Evolutionary conservation across 768 basidiomycete species (phyloP), one percentile per base, ranked within the genome.

Genomic region (Cystofilobasidium macerans): DNA sequence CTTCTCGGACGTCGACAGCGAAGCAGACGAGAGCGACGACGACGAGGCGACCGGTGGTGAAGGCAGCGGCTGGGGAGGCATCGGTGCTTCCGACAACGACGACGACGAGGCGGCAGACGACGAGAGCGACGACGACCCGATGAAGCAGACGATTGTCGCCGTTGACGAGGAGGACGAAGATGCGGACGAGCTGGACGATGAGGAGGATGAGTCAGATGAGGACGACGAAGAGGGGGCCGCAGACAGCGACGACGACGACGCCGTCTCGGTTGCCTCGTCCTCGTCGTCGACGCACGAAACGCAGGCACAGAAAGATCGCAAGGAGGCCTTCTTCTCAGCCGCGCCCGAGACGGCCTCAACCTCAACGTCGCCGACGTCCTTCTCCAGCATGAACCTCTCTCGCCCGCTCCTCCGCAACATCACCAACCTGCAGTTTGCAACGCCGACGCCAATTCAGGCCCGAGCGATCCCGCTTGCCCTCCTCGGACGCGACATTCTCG

Each of bases 391-490:
- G 89, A 94, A 93, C 75, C 82, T 99, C 33, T 97, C 95, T 0
- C 87, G 95, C 33, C 95, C 92, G 1, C 82, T 98, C 53, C 81
- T 95, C 60, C 94, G 92, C 72, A 87, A 93, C 18, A 78, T 98
- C 57, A 86, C 88, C n/a, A 79, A 84, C 9, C 80, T 98, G 20
- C 72, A 84, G 42, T 91, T 93, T 71, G 77, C 80, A 54, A 85
- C 82, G 36, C 95, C 95, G 11, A 99, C 95, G 1, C 95, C 95
- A 1, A 98, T 99, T 58, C 95, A 99, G 77, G 85, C 88, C 2
- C 85, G 88, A 48, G 87, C 93, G 16, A 89, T 99, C 62, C 95
- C 95, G 22, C 85, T 92, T 48, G 94, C 92, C 28, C 82, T 99
- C 24, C 75, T 93, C 28, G 95, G 95, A 59, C 92, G 95, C 74